Evolutionary conservation across 2,329 filamentous ascomycete genomes (phyloP).

Genomic region (Drechslera avenae): DNA sequence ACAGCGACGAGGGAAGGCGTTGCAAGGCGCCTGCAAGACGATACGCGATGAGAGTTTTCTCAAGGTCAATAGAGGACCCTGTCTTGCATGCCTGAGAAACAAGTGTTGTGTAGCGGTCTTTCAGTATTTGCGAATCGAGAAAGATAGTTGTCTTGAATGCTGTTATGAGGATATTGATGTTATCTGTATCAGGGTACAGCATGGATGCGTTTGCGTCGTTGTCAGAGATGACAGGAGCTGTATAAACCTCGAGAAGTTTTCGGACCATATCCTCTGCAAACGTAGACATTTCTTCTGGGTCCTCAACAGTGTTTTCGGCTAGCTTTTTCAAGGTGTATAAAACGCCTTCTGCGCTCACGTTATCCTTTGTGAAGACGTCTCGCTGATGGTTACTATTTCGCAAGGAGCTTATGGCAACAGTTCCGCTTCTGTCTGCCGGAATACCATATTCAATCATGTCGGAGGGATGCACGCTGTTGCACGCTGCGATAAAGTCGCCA

Average conservation of each 20-base stretch:
- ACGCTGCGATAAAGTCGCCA: conserved; percentile 55
- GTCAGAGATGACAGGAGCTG: neutral
- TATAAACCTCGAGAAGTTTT: conserved; percentile 29
- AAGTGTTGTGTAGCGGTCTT: conserved; percentile 40
- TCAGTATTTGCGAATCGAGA: conserved; percentile 34
- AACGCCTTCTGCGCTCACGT: conserved; percentile 41
- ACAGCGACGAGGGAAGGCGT: conserved; percentile 23
- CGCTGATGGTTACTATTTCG: conserved; percentile 22
- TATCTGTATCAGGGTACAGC: neutral
- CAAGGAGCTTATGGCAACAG: conserved; percentile 41
- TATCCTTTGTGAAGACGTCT: conserved; percentile 22
- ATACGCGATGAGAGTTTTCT: conserved; percentile 38
- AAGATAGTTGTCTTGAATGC: conserved; percentile 30
- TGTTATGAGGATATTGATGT: conserved; percentile 16
- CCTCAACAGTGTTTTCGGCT: conserved; percentile 38
- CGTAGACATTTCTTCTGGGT: conserved; percentile 26
- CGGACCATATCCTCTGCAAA: conserved; percentile 28
- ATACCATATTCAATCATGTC: conserved; percentile 64
- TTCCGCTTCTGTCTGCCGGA: conserved; percentile 52
- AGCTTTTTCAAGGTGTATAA: conserved; percentile 44
- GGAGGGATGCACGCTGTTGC: conserved; percentile 60
- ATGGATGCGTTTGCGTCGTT: neutral
- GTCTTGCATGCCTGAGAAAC: conserved; percentile 35
- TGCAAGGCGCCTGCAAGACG: conserved; percentile 32
- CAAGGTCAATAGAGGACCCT: conserved; percentile 20